A percentile compares a stretch with the other conserved stretches of the same genome.
These are phyloP conservation scores for Cryphonectria parasitica DNA, from an alignment of 2,329 filamentous ascomycete genomes.

Conservation along the genomic window DNA sequence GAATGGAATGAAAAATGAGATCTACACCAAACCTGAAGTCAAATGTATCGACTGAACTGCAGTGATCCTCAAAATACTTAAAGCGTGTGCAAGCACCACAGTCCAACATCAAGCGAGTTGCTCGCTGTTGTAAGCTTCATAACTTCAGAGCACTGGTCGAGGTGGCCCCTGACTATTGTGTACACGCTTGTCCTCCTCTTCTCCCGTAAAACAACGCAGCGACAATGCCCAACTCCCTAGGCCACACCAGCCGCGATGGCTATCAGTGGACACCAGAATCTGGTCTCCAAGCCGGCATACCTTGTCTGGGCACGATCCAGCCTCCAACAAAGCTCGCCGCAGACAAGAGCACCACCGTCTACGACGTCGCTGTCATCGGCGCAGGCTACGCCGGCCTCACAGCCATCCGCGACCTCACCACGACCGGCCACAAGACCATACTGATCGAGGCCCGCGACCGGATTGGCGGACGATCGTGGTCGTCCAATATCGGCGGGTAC, in stretches of 20 bases:
- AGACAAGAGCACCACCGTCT: conserved; percentile 15
- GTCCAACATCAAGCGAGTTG: background rate
- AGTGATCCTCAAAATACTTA: background rate
- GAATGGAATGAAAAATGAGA: conserved; percentile 1
- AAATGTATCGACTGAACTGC: background rate
- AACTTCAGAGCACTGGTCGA: too few species aligned
- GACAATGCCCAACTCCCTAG: conserved; percentile 20
- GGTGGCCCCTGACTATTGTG: background rate
- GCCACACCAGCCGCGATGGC: conserved; percentile 28
- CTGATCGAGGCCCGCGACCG: conserved; percentile 52
- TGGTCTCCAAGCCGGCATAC: conserved; percentile 27
- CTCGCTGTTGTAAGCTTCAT: background rate
- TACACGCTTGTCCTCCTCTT: background rate
- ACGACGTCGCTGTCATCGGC: conserved; percentile 38
- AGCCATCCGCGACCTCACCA: conserved; percentile 36
- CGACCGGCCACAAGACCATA: conserved; percentile 42
- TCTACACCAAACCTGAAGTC: background rate
- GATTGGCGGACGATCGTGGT: conserved; percentile 53
- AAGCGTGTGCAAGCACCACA: background rate
- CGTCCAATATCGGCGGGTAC: conserved; percentile 47
- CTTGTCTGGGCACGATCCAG: conserved; percentile 25
- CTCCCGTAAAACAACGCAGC: too few species aligned
- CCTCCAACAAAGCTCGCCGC: conserved; percentile 14
- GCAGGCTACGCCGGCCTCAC: conserved; percentile 40
- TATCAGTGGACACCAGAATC: conserved; percentile 30